phyloP scores from a whole-genome alignment of 257 asterid genomes.

The Scutellaria minor region DNA sequence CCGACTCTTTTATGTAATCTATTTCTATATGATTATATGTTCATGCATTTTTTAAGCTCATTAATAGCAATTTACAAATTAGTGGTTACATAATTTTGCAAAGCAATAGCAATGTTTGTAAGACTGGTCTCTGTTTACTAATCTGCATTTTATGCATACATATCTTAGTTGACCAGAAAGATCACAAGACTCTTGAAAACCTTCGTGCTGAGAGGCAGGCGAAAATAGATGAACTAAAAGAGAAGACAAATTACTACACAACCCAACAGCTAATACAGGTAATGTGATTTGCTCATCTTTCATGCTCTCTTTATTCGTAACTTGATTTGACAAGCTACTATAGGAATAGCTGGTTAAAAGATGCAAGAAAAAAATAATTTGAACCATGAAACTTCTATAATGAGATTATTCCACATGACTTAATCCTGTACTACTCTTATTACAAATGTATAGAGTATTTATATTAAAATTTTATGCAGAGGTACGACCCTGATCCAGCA shows the following conservation, averaged over 20 bases:
- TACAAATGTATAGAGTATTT: constrained; percentile 23
- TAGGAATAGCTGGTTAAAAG: neutral
- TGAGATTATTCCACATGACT: neutral
- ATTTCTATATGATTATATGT: neutral
- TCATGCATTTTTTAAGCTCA: constrained; percentile 2
- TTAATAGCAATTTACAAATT: neutral
- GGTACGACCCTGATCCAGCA: constrained; percentile 85
- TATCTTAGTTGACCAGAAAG: constrained; percentile 72
- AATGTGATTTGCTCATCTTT: constrained; percentile 16
- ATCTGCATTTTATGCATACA: neutral
- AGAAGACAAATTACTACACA: constrained; percentile 80
- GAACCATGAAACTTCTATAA: neutral
- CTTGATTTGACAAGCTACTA: neutral
- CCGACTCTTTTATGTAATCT: neutral
- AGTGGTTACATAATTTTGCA: neutral
- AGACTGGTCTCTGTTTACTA: constrained; percentile 23
- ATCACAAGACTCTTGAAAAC: constrained; percentile 73
- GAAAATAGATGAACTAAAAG: constrained; percentile 89
- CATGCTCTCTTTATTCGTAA: neutral
- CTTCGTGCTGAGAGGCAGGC: constrained; percentile 86
- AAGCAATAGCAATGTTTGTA: neutral
- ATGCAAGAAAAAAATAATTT: neutral
- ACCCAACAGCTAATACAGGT: constrained; percentile 97
- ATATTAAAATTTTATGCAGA: constrained; percentile 51
- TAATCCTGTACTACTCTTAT: constrained; percentile 13